phyloP scores from a whole-genome alignment of 352 stramenopile species.

The Poterioochromonas sp. region DNA sequence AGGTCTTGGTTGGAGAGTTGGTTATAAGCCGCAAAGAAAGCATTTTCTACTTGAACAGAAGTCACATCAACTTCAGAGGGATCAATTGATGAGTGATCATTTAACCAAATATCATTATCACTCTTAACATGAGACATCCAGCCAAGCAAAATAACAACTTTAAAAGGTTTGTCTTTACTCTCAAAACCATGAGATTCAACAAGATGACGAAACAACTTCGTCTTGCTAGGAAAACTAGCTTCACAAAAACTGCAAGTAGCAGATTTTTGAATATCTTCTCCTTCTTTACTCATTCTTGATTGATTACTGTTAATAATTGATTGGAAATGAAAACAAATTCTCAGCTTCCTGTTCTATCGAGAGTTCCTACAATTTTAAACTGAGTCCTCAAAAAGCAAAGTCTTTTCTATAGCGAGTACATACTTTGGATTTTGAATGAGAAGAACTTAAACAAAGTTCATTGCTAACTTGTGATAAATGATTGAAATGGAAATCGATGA shows the following conservation, averaged over 20 bases:
- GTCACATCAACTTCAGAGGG: background rate
- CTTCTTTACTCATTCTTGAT: too few relatives aligned
- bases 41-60: background rate
- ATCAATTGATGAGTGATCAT: background rate
- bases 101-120: constrained; percentile 9
- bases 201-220: background rate
- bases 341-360: too few relatives aligned
- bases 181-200: constrained; percentile 19
- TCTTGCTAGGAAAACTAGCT: background rate
- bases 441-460: too few relatives aligned
- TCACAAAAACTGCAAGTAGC: background rate
- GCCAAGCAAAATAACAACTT: constrained; percentile 27
- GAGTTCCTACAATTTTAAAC: too few relatives aligned
- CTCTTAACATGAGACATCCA: constrained; percentile 3
- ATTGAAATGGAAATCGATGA: too few relatives aligned
- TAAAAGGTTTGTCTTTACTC: background rate
- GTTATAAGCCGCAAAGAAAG: background rate
- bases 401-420: too few relatives aligned
- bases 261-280: background rate
- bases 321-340: too few relatives aligned
- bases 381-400: too few relatives aligned
- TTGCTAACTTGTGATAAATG: too few relatives aligned
- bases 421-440: too few relatives aligned
- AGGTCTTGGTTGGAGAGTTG: background rate
- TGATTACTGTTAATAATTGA: too few relatives aligned